Percentiles rank a stretch among this genome's conserved stretches.
Evolutionary conservation across 805 yeast species (phyloP).

Genomic region (Nakazawaea siamensis): DNA sequence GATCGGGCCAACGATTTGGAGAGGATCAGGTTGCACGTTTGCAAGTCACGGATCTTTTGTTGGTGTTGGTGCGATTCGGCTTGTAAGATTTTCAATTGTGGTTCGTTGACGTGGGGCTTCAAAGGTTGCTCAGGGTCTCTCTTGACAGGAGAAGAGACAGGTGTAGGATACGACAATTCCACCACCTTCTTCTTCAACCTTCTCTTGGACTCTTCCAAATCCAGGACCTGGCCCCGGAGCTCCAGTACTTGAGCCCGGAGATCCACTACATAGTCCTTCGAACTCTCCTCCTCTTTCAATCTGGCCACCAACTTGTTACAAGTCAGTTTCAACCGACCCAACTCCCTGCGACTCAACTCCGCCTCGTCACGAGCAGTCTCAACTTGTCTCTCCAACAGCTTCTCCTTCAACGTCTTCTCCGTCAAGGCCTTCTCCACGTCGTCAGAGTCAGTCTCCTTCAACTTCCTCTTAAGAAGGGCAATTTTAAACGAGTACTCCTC

Average conservation of each 20-base stretch:
- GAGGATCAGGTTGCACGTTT: slow-evolving; percentile 4
- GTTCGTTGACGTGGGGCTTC: neutral
- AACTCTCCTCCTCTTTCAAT: slow-evolving; percentile 11
- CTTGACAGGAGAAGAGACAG: slow-evolving; percentile 1
- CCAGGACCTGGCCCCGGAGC: slow-evolving; percentile 11
- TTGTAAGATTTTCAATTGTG: slow-evolving; percentile 1
- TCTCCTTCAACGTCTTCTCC: slow-evolving; percentile 21
- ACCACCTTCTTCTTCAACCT: slow-evolving; percentile 6
- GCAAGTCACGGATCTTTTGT: slow-evolving; percentile 5
- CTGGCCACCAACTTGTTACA: slow-evolving; percentile 24
- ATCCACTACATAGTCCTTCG: neutral
- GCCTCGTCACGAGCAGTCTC: slow-evolving; percentile 19
- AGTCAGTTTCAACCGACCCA: slow-evolving; percentile 19
- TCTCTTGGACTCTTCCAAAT: slow-evolving; percentile 12
- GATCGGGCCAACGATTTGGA: neutral
- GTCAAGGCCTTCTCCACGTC: slow-evolving; percentile 27
- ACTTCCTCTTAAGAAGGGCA: slow-evolving; percentile 23
- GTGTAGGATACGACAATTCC: slow-evolving; percentile 5
- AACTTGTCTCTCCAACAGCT: slow-evolving; percentile 15
- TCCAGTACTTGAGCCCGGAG: slow-evolving; percentile 4
- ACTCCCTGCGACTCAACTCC: slow-evolving; percentile 20
- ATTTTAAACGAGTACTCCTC: slow-evolving; percentile 28
- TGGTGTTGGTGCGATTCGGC: slow-evolving; percentile 1
- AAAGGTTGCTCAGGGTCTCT: neutral
- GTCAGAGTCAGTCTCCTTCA: slow-evolving; percentile 15